phyloP scores from a whole-genome alignment of 495 filamentous ascomycete species.

The Oleoguttula mirabilis region DNA sequence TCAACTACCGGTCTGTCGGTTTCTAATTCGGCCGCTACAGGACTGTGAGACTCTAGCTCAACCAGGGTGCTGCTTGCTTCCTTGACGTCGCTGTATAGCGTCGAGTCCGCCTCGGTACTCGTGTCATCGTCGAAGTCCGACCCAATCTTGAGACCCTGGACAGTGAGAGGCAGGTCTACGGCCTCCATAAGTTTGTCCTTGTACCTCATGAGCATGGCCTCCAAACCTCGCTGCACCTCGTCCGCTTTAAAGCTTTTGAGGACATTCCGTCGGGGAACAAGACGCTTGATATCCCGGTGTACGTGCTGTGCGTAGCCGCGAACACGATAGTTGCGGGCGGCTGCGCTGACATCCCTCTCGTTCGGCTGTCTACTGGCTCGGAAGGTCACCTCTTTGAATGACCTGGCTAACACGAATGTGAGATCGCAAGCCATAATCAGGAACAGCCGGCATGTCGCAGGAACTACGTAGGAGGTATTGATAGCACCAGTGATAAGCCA shows the following conservation, averaged over 20 bases:
- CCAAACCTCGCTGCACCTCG: conserved; percentile 5
- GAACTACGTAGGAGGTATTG: conserved; percentile 12
- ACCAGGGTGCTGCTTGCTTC: neutral
- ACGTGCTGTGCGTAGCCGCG: conserved; percentile 17
- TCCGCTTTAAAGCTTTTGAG: conserved; percentile 7
- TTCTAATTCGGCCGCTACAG: neutral
- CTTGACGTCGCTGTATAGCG: conserved; percentile 1
- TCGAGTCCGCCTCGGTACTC: conserved; percentile 3
- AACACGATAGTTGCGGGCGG: conserved; percentile 19
- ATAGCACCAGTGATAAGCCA: conserved; percentile 12
- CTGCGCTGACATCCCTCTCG: conserved; percentile 18
- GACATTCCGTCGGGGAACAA: conserved; percentile 14
- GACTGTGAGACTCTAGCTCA: conserved; percentile 3
- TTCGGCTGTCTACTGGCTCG: conserved; percentile 21
- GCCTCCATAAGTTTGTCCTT: conserved; percentile 18
- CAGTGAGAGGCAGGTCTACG: conserved; percentile 12
- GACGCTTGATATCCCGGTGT: conserved; percentile 19
- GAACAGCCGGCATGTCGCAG: conserved; percentile 15
- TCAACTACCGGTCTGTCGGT: neutral
- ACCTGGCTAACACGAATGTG: conserved; percentile 13
- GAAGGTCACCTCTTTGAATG: conserved; percentile 21
- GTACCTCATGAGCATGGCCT: conserved; percentile 13
- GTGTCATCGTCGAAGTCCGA: conserved; percentile 1
- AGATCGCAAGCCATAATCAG: conserved; percentile 18
- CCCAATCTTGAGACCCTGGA: neutral